Conservation (phyloP, 2,329 filamentous ascomycete genomes). For the Fusarium heterosporum region DNA sequence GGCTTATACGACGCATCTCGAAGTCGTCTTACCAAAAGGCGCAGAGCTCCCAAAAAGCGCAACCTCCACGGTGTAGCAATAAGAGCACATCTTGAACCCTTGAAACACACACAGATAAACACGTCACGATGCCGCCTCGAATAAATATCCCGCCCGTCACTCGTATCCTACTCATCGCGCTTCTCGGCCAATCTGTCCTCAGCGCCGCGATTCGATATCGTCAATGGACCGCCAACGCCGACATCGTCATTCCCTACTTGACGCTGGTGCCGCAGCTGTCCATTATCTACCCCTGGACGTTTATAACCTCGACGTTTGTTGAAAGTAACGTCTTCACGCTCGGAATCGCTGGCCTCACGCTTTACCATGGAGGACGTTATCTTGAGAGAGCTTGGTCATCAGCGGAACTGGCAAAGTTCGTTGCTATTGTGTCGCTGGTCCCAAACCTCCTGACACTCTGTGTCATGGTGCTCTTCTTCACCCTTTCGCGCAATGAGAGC, state of each 20-base stretch:
- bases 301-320: slow-evolving; percentile 85
- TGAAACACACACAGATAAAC: slow-evolving; percentile 9
- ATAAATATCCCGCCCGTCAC: slow-evolving; percentile 95
- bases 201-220: slow-evolving; percentile 82
- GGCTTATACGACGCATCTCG: not conserved
- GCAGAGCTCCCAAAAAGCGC: slow-evolving; percentile 3
- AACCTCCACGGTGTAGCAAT: slow-evolving; percentile 15
- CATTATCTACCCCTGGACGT: slow-evolving; percentile 92
- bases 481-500: slow-evolving; percentile 72
- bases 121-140: slow-evolving; percentile 77
- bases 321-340: slow-evolving; percentile 94
- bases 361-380: slow-evolving; percentile 94
- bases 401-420: slow-evolving; percentile 89
- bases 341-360: slow-evolving; percentile 77
- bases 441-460: slow-evolving; percentile 83
- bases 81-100: slow-evolving; percentile 16
- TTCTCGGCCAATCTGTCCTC: slow-evolving; percentile 82
- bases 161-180: slow-evolving; percentile 78
- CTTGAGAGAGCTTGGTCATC: slow-evolving; percentile 96
- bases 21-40: slow-evolving; percentile 10
- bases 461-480: slow-evolving; percentile 79
- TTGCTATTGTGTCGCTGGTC: slow-evolving; percentile 79
- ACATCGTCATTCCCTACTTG: slow-evolving; percentile 85
- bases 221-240: slow-evolving; percentile 71
- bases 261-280: slow-evolving; percentile 86